Percentiles rank a stretch among this genome's conserved stretches.
Conservation (phyloP, 1,139 yeast genomes). For the Yamadazyma dendronema region DNA sequence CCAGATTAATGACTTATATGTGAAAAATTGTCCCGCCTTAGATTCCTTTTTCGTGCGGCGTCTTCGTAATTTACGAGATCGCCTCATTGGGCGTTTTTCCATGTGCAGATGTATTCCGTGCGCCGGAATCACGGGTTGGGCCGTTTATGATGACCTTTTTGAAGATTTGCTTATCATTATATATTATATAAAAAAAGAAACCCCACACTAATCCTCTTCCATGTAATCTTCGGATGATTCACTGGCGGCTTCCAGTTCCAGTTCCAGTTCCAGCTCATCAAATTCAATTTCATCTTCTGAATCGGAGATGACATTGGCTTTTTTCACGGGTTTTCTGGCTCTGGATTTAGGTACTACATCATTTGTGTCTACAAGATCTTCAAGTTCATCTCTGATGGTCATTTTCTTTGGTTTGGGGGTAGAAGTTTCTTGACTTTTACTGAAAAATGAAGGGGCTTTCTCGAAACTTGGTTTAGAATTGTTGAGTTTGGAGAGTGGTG, state of each 20-base stretch:
- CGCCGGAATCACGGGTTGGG: too few species aligned
- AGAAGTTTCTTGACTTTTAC: background rate
- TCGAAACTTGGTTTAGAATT: constrained; percentile 2
- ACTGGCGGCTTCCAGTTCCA: background rate
- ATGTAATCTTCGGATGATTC: background rate
- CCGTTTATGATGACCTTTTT: background rate
- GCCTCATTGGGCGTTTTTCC: background rate
- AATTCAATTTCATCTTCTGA: constrained; percentile 1
- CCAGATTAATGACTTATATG: background rate
- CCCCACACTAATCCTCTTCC: background rate
- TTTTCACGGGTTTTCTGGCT: constrained; percentile 1
- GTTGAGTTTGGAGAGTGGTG: constrained; percentile 10
- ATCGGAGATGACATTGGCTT: constrained; percentile 6
- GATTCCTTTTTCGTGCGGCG: background rate
- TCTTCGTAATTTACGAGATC: background rate
- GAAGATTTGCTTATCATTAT: background rate
- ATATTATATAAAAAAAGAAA: too few species aligned
- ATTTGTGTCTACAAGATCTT: constrained; percentile 5
- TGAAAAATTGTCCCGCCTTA: constrained; percentile 1
- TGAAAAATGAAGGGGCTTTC: constrained; percentile 4
- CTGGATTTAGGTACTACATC: constrained; percentile 4
- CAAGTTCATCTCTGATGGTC: constrained; percentile 10
- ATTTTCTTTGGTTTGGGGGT: constrained; percentile 8
- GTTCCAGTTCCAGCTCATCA: background rate
- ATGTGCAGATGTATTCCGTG: too few species aligned